Conservation (phyloP, 176 grass and related monocot genomes). For the Chloris gayana region DNA sequence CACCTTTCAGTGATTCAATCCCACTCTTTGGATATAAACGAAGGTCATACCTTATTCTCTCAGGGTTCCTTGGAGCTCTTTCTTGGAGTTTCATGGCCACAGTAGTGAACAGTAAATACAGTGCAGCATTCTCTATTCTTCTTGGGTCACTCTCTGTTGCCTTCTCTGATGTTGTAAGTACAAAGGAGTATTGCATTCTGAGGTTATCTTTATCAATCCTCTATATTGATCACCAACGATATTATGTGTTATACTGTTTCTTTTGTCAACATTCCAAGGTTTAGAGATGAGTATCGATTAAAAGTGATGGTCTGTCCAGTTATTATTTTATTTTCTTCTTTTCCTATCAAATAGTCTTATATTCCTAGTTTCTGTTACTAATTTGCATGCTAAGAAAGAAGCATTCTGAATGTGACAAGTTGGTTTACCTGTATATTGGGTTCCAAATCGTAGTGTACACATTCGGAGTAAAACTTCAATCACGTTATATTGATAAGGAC, state of each 20-base stretch:
- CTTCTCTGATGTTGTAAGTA: slow-evolving; percentile 98
- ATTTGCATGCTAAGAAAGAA: background rate
- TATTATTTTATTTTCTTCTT: slow-evolving; percentile 1
- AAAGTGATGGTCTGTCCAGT: slow-evolving; percentile 9
- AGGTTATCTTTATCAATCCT: slow-evolving; percentile 10
- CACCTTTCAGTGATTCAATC: slow-evolving; percentile 87
- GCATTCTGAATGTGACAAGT: background rate
- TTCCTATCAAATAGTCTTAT: slow-evolving; percentile 5
- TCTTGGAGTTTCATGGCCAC: slow-evolving; percentile 95
- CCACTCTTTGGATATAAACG: slow-evolving; percentile 96
- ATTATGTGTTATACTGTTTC: background rate
- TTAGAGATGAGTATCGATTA: slow-evolving; percentile 3
- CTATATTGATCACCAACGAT: background rate
- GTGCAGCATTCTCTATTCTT: slow-evolving; percentile 81
- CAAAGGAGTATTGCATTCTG: slow-evolving; percentile 20
- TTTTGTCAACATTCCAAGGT: background rate
- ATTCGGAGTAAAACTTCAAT: background rate
- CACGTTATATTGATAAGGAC: background rate
- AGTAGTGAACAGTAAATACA: slow-evolving; percentile 90
- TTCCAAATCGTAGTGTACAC: background rate
- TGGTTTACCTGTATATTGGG: background rate
- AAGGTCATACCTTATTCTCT: slow-evolving; percentile 95
- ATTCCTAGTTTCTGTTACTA: slow-evolving; percentile 3
- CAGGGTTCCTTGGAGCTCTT: slow-evolving; percentile 94
- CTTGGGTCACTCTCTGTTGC: slow-evolving; percentile 98